Conservation (phyloP, 352 stramenopile species). For the Thalassiosira oceanica region DNA sequence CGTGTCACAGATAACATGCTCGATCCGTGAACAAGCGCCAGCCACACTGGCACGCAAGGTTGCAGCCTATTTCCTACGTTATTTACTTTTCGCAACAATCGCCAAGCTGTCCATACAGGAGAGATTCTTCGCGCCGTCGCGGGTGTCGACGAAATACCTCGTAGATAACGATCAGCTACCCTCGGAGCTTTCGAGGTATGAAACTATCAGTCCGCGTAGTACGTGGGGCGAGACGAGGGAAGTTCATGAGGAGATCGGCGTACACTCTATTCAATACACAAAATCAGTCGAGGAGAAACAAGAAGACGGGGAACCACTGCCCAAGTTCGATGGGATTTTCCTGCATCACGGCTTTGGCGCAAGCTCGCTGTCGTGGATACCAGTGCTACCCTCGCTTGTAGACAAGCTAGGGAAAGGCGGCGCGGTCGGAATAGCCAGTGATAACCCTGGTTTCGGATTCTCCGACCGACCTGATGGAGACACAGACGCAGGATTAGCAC, state of each 20-base stretch:
- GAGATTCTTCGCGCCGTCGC: conserved; percentile 42
- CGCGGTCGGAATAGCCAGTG: conserved; percentile 54
- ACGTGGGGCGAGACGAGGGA: background rate
- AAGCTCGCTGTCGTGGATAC: conserved; percentile 72
- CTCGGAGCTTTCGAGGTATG: conserved; percentile 56
- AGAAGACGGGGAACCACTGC: background rate
- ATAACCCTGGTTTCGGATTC: conserved; percentile 76
- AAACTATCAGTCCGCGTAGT: conserved; percentile 21
- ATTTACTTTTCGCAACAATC: conserved; percentile 12
- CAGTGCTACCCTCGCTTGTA: conserved; percentile 49
- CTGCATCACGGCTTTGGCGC: conserved; percentile 78
- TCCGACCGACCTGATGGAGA: conserved; percentile 57
- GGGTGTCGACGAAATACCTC: conserved; percentile 52
- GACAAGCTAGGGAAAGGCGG: conserved; percentile 23
- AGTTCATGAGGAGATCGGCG: conserved; percentile 29
- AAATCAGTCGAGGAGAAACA: no score
- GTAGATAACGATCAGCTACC: conserved; percentile 50
- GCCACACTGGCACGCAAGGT: no score
- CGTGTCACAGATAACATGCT: no score
- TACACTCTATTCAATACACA: conserved; percentile 60
- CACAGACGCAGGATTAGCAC: conserved; percentile 2
- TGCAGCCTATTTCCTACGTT: no score
- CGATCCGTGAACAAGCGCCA: no score
- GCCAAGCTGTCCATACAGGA: conserved; percentile 54
- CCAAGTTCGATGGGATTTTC: conserved; percentile 49